phyloP scores from a whole-genome alignment of 257 asterid genomes.

The Scutellaria barbata region DNA sequence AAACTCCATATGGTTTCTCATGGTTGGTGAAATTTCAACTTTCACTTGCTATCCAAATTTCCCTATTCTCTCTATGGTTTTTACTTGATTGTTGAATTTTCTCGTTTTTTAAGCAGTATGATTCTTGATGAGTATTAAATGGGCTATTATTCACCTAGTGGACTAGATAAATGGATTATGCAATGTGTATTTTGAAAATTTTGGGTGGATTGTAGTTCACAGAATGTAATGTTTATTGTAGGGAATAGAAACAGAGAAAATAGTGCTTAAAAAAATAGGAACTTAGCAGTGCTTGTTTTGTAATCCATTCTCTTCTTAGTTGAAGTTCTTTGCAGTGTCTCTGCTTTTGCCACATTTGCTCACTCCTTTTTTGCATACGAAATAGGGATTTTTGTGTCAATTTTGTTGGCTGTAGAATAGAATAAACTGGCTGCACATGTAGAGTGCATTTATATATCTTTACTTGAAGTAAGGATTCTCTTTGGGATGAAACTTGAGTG shows the following conservation, averaged over 20 bases:
- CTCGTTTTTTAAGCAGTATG: not conserved
- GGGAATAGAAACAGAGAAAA: not conserved
- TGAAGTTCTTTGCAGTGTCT: slow-evolving; percentile 4
- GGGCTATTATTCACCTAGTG: no score
- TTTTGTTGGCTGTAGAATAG: not conserved
- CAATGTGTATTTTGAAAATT: no score
- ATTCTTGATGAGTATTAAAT: no score
- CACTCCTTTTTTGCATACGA: not conserved
- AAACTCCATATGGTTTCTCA: slow-evolving; percentile 26
- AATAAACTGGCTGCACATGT: not conserved
- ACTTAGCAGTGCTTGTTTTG: not conserved
- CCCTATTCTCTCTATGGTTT: slow-evolving; percentile 4
- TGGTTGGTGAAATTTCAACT: slow-evolving; percentile 39
- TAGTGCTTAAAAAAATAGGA: not conserved
- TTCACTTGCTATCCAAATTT: slow-evolving; percentile 9
- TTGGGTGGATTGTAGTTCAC: no score
- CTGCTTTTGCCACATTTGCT: not conserved
- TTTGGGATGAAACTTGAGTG: not conserved
- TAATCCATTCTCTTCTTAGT: not conserved
- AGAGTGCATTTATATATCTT: not conserved
- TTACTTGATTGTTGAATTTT: slow-evolving; percentile 27
- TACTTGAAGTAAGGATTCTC: slow-evolving; percentile 5
- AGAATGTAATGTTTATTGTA: no score
- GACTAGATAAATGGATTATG: no score
- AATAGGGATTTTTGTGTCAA: not conserved